Evolutionary conservation across 2,329 filamentous ascomycete species (phyloP).

Genomic region (Cladophialophora bantiana): DNA sequence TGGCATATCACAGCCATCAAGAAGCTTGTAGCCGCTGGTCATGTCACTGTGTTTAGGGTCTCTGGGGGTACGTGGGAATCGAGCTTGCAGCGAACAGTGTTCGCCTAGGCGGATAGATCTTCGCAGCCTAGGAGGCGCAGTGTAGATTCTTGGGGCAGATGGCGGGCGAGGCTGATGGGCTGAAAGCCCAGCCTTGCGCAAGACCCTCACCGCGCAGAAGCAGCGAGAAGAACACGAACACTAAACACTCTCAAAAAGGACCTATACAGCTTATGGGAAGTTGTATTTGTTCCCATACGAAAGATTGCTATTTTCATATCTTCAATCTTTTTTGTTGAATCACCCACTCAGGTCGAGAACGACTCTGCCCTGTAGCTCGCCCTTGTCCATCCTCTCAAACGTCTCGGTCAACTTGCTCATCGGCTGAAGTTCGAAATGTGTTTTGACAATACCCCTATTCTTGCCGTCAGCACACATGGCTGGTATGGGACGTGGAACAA

Average conservation of each 20-base stretch:
- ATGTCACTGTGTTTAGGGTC: background rate
- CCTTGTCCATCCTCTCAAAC: conserved; percentile 55
- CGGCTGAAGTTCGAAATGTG: conserved; percentile 54
- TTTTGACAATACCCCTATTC: conserved; percentile 54
- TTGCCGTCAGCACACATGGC: conserved; percentile 11
- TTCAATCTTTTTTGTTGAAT: background rate
- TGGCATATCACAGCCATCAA: background rate
- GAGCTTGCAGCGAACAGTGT: background rate
- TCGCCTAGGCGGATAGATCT: background rate
- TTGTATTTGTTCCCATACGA: conserved; percentile 2
- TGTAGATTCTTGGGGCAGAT: background rate
- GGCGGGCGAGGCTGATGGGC: background rate
- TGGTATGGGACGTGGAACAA: background rate
- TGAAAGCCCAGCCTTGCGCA: conserved; percentile 4
- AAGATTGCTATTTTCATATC: conserved; percentile 5
- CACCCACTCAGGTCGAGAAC: conserved; percentile 52
- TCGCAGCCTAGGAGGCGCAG: background rate
- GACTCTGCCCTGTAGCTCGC: conserved; percentile 55
- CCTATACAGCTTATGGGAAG: background rate
- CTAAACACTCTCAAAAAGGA: background rate
- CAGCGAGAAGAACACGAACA: background rate
- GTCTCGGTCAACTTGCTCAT: conserved; percentile 56
- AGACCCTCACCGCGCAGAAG: background rate
- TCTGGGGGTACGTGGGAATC: background rate
- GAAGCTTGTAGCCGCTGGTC: background rate